Evolutionary conservation across 2,329 filamentous ascomycete species (phyloP).

Genomic region (Passalora sequoiae): DNA sequence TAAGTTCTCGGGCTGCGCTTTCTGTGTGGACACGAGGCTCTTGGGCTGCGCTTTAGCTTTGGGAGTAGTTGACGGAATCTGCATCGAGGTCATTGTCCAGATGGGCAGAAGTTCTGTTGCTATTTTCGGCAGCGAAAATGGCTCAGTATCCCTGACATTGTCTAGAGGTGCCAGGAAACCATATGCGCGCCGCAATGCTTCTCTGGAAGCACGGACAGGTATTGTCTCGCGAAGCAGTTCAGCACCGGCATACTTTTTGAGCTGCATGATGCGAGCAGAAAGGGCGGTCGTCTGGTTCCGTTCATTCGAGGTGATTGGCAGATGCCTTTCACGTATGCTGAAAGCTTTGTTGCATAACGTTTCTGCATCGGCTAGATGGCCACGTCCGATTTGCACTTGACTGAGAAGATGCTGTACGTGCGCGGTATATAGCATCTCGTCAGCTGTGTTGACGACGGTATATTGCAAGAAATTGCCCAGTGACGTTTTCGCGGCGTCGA

Average conservation of each 20-base stretch:
- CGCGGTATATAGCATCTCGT: conserved; percentile 5
- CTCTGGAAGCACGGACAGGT: background rate
- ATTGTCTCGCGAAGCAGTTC: background rate
- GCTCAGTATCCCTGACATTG: background rate
- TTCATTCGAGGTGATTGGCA: background rate
- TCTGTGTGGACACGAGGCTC: background rate
- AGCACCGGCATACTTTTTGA: background rate
- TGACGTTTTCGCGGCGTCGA: conserved; percentile 5
- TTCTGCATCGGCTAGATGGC: conserved; percentile 1
- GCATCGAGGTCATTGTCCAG: conserved; percentile 7
- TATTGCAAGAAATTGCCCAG: background rate
- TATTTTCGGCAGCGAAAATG: background rate
- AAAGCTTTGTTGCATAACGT: conserved; percentile 3
- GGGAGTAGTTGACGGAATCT: background rate
- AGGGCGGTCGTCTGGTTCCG: conserved; percentile 3
- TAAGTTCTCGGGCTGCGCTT: background rate
- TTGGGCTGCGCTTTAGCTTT: background rate
- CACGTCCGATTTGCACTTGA: conserved; percentile 7
- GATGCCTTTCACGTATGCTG: conserved; percentile 1
- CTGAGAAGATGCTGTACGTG: conserved; percentile 11
- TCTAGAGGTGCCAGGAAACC: background rate
- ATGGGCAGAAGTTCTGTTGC: conserved; percentile 10
- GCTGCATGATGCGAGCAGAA: conserved; percentile 2
- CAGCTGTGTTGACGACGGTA: background rate
- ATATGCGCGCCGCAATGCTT: conserved; percentile 1